Evolutionary conservation across 257 asterid species (phyloP).

Genomic region (Knoxia roxburghii): DNA sequence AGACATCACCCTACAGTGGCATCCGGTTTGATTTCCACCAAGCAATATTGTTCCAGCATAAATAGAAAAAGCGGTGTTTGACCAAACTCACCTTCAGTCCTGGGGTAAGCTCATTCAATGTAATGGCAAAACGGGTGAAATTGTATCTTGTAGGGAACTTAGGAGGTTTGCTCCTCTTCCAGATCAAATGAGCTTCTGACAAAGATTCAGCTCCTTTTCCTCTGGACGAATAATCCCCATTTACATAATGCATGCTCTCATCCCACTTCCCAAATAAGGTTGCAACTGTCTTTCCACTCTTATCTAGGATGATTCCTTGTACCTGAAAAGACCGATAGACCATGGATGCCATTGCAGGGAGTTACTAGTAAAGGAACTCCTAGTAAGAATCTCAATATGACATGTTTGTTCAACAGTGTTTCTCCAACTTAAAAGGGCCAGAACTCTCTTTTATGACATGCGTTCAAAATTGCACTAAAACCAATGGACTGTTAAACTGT

Average conservation of each 20-base stretch:
- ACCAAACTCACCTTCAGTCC: slow-evolving; percentile 56
- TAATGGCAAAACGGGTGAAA: slow-evolving; percentile 82
- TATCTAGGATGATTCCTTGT: slow-evolving; percentile 83
- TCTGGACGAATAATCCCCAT: slow-evolving; percentile 65
- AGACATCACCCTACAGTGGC: not conserved
- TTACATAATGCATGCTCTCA: slow-evolving; percentile 75
- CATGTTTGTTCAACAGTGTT: not conserved
- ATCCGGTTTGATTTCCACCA: not conserved
- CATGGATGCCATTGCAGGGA: slow-evolving; percentile 2
- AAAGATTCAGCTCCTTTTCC: slow-evolving; percentile 55
- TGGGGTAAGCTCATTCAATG: slow-evolving; percentile 79
- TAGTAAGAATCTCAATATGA: not conserved
- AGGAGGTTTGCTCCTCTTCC: slow-evolving; percentile 84
- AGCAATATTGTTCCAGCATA: not conserved
- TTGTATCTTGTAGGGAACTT: slow-evolving; percentile 78
- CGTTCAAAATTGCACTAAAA: not conserved
- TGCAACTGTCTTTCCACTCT: slow-evolving; percentile 74
- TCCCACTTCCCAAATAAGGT: slow-evolving; percentile 94
- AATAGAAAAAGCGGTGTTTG: not conserved
- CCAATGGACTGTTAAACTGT: not conserved
- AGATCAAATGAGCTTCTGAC: slow-evolving; percentile 64
- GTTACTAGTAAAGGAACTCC: not conserved
- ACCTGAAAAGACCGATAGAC: slow-evolving; percentile 51
- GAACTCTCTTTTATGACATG: not conserved
- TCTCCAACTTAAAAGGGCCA: not conserved